Base-by-base conservation (phyloP, 768 basidiomycete genomes). In the Boletus vinaceobasis region DNA sequence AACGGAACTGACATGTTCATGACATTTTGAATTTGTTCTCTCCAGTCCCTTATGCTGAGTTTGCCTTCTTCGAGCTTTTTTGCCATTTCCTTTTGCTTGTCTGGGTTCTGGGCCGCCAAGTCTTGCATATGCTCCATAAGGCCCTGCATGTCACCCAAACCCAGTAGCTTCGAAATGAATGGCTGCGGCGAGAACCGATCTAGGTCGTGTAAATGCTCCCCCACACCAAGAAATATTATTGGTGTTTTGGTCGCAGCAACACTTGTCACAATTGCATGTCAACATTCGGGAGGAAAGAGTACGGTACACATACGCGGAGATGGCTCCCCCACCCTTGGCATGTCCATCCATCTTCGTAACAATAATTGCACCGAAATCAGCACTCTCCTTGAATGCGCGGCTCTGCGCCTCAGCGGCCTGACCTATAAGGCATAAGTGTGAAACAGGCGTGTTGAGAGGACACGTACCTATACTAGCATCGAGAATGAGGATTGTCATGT, bases 281-380 rank as follows among this genome's bases (percentile, higher is more conserved):
- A 64, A 52, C n/a, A 13, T 19, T 48, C 26, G 32, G 29, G 10
- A 42, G 23, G 8, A 21, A 52, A 40, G 26, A 36, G 31, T 21
- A 36, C 2, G 5, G 31, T 35, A 39, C 21, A 79, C 93, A 56
- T 74, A 98, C 96, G 96, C 96, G 43, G 97, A 99, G 56, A 99
- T 98, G 31, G 97, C 97, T 23, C 97, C 97, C 71, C 97, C 97
- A 52, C 97, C 97, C 70, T 97, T 98, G 1, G 97, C 97, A 65
- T 99, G 97, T 5, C 97, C 97, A 63, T 99, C 97, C 86, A 99
- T 93, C 75, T 99, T 99, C 11, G 97, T 99, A 15, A 99, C 97
- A 56, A 99, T 97, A 60, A 99, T 99, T 2, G 96, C 97, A 53
- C 96, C 97, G 68, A 99, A 99, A 68, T 97, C 85, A 21, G 94